A percentile compares a stretch with the other conserved stretches of the same genome.
These are phyloP conservation scores for Persicaria tinctoria DNA, from an alignment of 148 eudicot genomes.

Conservation along the genomic window DNA sequence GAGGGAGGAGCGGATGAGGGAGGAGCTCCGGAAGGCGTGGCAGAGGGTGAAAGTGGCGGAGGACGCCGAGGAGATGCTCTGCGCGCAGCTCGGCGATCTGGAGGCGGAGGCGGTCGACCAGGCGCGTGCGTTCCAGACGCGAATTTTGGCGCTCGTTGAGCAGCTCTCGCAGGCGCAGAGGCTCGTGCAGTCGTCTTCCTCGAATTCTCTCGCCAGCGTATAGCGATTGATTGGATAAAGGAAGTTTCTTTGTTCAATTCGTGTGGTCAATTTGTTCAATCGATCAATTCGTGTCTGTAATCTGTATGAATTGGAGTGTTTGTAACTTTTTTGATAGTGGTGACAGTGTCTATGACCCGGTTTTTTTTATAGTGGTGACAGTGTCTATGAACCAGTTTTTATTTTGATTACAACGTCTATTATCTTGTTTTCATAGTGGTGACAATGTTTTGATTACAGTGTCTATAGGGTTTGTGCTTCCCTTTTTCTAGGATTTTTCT, in stretches of 20 bases:
- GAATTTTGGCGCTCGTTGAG: slow-evolving; percentile 31
- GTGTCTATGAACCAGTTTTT: no score
- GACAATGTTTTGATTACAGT: no score
- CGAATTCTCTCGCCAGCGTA: neutral
- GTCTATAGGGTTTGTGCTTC: no score
- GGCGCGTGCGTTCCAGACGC: slow-evolving; percentile 39
- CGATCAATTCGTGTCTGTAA: neutral
- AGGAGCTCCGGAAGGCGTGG: slow-evolving; percentile 31
- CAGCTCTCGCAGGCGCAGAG: slow-evolving; percentile 28
- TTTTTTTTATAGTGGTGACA: no score
- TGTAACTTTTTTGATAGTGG: neutral
- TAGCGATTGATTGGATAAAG: no score
- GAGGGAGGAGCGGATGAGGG: slow-evolving; percentile 56
- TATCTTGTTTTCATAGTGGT: no score
- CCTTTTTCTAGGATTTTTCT: no score
- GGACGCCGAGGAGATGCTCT: slow-evolving; percentile 71
- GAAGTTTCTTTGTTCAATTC: no score
- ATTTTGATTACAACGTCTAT: no score
- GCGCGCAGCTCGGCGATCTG: slow-evolving; percentile 56
- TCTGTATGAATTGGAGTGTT: neutral
- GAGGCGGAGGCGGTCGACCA: slow-evolving; percentile 63
- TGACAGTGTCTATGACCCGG: no score
- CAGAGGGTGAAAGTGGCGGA: slow-evolving; percentile 53
- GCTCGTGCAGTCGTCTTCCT: slow-evolving; percentile 18
- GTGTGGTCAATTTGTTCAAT: no score